Conservation (phyloP, 179 eudicot genomes). For the Silene coronaria region DNA sequence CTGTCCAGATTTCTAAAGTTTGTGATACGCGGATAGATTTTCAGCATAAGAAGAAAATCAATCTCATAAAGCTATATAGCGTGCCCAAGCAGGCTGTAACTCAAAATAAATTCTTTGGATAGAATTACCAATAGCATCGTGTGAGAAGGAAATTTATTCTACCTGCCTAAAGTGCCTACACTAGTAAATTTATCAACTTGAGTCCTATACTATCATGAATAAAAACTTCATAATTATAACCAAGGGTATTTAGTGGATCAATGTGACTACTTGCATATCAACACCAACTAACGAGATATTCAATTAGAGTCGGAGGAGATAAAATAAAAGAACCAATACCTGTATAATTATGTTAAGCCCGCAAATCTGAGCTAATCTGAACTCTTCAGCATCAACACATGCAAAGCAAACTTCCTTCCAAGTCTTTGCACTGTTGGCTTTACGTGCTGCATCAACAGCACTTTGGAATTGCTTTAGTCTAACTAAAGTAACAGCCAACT, state of each 20-base stretch:
- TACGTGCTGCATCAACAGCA: constrained; percentile 94
- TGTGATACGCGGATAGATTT: not conserved
- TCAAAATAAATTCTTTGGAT: not conserved
- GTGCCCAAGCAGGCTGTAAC: not conserved
- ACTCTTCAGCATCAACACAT: constrained; percentile 95
- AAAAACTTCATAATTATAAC: not conserved
- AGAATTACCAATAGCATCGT: not conserved
- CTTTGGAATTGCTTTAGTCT: constrained; percentile 82
- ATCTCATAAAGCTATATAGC: not conserved
- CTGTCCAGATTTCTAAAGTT: not conserved
- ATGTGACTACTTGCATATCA: not conserved
- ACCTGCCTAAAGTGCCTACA: not conserved
- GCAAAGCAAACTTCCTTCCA: constrained; percentile 98
- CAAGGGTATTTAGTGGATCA: not conserved
- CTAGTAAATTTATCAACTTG: not conserved
- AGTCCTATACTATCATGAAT: not conserved
- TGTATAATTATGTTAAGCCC: constrained; percentile 88
- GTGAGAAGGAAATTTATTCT: not conserved
- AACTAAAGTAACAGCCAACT: constrained; percentile 72
- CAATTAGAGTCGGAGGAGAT: not conserved
- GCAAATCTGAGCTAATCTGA: constrained; percentile 92
- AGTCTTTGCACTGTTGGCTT: constrained; percentile 85
- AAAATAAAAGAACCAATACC: constrained; percentile 30
- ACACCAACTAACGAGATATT: not conserved
- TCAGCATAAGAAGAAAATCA: not conserved